These are phyloP conservation scores for Ogataea henricii DNA, from an alignment of 805 yeast species.

Conservation along the genomic window DNA sequence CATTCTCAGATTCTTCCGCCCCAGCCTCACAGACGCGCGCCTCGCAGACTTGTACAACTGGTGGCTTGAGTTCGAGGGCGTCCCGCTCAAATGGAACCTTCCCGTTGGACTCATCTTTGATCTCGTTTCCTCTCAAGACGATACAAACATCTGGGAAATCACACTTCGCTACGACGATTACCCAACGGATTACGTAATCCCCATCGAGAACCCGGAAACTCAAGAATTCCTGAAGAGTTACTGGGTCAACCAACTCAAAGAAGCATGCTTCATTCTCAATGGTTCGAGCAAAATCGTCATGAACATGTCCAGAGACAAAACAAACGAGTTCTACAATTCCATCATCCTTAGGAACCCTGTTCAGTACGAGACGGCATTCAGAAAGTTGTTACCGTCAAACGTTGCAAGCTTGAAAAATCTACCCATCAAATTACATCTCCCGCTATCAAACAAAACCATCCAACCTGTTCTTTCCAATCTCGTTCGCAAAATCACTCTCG, in stretches of 20 bases:
- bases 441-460: slow-evolving; percentile 37
- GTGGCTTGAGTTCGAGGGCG: slow-evolving; percentile 71
- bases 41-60: slow-evolving; percentile 29
- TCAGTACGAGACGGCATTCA: slow-evolving; percentile 23
- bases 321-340: slow-evolving; percentile 57
- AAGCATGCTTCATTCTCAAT: slow-evolving; percentile 70
- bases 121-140: slow-evolving; percentile 15
- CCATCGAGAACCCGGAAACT: slow-evolving; percentile 26
- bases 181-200: slow-evolving; percentile 48
- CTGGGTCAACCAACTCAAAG: slow-evolving; percentile 82
- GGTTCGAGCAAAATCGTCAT: slow-evolving; percentile 83
- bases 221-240: slow-evolving; percentile 43
- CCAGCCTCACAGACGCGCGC: slow-evolving; percentile 28
- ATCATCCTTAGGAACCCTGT: slow-evolving; percentile 29
- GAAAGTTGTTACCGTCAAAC: slow-evolving; percentile 32
- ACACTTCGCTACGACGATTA: slow-evolving; percentile 42
- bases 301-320: slow-evolving; percentile 66
- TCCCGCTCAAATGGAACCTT: slow-evolving; percentile 73
- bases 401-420: slow-evolving; percentile 35
- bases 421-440: slow-evolving; percentile 52
- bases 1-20: slow-evolving; percentile 42
- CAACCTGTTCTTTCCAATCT: slow-evolving; percentile 33
- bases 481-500: slow-evolving; percentile 35
- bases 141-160: slow-evolving; percentile 45
- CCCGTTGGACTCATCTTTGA: slow-evolving; percentile 76